These are phyloP conservation scores for Hawksworthiomyces lignivorus DNA, from an alignment of 2,329 filamentous ascomycete species.

Conservation along the genomic window DNA sequence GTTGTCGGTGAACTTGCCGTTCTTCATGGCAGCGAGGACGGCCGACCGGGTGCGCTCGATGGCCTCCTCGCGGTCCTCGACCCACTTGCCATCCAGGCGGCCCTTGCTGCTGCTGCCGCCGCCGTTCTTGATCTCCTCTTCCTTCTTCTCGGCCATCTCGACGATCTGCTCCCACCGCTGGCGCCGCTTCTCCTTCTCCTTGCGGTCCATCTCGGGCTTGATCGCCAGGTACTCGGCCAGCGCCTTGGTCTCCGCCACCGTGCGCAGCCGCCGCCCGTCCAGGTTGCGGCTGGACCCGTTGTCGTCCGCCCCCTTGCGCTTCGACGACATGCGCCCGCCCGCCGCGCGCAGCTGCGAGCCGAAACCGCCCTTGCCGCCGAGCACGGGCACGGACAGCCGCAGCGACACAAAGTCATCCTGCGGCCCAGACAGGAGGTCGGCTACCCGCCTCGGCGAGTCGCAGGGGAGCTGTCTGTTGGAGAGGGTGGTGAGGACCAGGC, in stretches of 20 bases:
- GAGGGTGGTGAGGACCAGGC: conserved; percentile 73
- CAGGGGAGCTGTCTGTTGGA: conserved; percentile 63
- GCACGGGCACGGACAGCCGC: conserved; percentile 69
- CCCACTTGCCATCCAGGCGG: conserved; percentile 81
- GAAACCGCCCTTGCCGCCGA: conserved; percentile 95
- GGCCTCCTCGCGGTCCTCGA: conserved; percentile 89
- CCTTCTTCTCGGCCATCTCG: conserved; percentile 70
- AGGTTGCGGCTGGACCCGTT: conserved; percentile 90
- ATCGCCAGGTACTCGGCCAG: conserved; percentile 90
- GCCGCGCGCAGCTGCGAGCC: conserved; percentile 94
- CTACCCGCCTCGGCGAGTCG: conserved; percentile 47
- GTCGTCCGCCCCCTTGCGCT: conserved; percentile 77
- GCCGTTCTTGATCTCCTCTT: conserved; percentile 74
- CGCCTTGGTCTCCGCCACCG: conserved; percentile 90
- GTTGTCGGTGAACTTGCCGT: conserved; percentile 55
- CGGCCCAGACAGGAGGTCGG: conserved; percentile 48
- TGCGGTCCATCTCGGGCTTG: conserved; percentile 94
- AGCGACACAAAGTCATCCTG: conserved; percentile 70
- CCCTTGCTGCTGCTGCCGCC: conserved; percentile 61
- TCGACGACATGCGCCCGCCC: conserved; percentile 95
- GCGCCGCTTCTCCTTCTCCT: conserved; percentile 79
- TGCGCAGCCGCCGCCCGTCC: conserved; percentile 81
- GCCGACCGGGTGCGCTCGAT: conserved; percentile 75
- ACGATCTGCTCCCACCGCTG: conserved; percentile 86
- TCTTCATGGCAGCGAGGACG: conserved; percentile 62